These are phyloP conservation scores for Umbelopsis isabellina DNA, from an alignment of 192 early-diverging fungal species.

Conservation along the genomic window DNA sequence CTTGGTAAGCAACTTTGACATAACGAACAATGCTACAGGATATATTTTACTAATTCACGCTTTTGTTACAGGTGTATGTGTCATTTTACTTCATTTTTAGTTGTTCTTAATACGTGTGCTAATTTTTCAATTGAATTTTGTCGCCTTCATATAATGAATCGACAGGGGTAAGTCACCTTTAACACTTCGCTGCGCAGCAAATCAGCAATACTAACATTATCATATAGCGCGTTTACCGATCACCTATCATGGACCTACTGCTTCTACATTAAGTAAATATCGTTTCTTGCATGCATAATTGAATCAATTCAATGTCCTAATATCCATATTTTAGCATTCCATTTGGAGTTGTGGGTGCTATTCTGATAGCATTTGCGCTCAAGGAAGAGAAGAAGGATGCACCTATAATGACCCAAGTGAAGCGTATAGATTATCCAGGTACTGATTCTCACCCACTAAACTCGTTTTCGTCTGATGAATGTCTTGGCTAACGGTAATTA, in stretches of 20 bases:
- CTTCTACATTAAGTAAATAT: conserved; percentile 46
- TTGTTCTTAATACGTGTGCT: too few species aligned
- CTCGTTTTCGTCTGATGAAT: background rate
- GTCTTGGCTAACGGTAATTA: background rate
- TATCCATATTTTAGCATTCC: conserved; percentile 63
- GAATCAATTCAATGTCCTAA: too few species aligned
- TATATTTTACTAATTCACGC: background rate
- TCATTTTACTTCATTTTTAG: too few species aligned
- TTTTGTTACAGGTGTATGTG: conserved; percentile 33
- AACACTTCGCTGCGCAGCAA: background rate
- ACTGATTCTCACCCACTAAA: conserved; percentile 33
- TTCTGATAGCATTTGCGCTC: conserved; percentile 63
- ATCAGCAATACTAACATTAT: background rate
- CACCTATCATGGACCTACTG: conserved; percentile 62
- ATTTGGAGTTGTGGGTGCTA: conserved; percentile 67
- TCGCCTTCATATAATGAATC: too few species aligned
- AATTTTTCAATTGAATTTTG: too few species aligned
- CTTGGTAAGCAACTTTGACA: conserved; percentile 54
- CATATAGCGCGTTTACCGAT: conserved; percentile 72
- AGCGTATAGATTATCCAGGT: conserved; percentile 71
- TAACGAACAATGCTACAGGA: background rate
- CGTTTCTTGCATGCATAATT: background rate
- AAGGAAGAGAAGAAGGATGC: conserved; percentile 69
- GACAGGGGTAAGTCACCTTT: background rate
- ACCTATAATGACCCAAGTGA: conserved; percentile 57